A percentile compares a stretch with the other conserved stretches of the same genome.
These are phyloP conservation scores for Sherardia arvensis DNA, from an alignment of 257 asterid genomes.

Conservation along the genomic window DNA sequence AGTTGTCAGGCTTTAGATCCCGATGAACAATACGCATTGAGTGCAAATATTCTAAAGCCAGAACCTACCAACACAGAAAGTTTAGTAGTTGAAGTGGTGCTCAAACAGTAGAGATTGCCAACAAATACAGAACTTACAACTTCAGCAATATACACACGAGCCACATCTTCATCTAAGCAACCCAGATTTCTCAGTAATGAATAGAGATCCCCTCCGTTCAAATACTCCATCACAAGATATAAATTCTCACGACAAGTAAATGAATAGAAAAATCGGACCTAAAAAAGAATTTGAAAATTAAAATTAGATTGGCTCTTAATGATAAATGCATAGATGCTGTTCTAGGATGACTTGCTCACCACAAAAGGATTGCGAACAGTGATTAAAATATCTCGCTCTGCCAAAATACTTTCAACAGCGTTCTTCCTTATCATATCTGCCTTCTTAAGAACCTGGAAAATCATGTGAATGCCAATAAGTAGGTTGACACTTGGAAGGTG, in stretches of 20 bases:
- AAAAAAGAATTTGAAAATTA: conserved; percentile 20
- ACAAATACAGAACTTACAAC: conserved; percentile 55
- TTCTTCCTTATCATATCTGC: conserved; percentile 99
- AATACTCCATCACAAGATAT: conserved; percentile 98
- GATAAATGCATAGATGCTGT: conserved; percentile 13
- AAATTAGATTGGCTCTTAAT: conserved; percentile 13
- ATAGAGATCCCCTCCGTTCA: conserved; percentile 98
- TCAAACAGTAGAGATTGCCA: conserved; percentile 5
- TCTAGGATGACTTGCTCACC: conserved; percentile 55
- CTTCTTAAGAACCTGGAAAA: conserved; percentile 78
- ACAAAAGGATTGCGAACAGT: conserved; percentile 99
- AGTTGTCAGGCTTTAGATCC: conserved; percentile 96
- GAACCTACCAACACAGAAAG: conserved; percentile 52
- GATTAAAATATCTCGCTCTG: conserved; percentile 94
- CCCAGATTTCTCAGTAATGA: conserved; percentile 93
- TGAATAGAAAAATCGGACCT: conserved; percentile 98
- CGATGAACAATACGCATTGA: conserved; percentile 95
- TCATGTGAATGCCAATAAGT: conserved; percentile 7
- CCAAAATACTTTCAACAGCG: conserved; percentile 98
- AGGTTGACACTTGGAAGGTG: not conserved
- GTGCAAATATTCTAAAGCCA: conserved; percentile 96
- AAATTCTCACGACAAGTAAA: conserved; percentile 97
- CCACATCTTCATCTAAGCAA: conserved; percentile 95
- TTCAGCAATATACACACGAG: conserved; percentile 96
- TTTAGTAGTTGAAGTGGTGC: conserved; percentile 18